Evolutionary conservation across 2,329 filamentous ascomycete species (phyloP), one percentile per base, ranked within the genome.

Genomic region (Aaosphaeria arxii): DNA sequence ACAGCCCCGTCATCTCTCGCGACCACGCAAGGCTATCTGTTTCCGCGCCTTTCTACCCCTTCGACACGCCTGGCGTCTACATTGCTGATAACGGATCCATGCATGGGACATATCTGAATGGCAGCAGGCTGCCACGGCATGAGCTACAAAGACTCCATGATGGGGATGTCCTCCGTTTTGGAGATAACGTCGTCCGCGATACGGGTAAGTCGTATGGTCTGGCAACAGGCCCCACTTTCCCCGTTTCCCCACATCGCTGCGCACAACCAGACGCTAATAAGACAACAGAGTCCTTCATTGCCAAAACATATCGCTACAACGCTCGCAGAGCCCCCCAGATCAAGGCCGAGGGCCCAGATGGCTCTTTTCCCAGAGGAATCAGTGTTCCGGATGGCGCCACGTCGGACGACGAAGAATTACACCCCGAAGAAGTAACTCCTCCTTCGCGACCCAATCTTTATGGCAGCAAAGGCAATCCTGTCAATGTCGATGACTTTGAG

Each of bases 1-100:
- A 88, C 54, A 86, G 82, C 48, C 82, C 86, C 0, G 86, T 89
- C 33, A 86, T 90, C 75, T 89, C 86, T 28, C 77, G 87, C 40
- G 65, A 81, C 7, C 87, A 90, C 68, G 87, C 86, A 11, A 69
- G 79, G 45, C 55, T 75, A 35, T 64, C 59, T 2, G 55, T 55
- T 39, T 55, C 61, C 43, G 42, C 52, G 7, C 17, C 17, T 24
- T 24, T 24, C 17, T 24, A 24, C 17, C 17, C 17, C 17, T 24
- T 24, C 17, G 33, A 36, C 33, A 36, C 33, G 33, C 41, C 41
- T 9, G 51, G 50, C 6, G 65, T 83, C 41, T 76, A 71, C 44
- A 71, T 86, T 50, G 70, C 67, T 49, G 83, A 86, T 58, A 70
- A 71, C 13, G 75, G 74, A 32, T 85, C 82, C 6, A 83, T 84